Evolutionary conservation across 2,329 filamentous ascomycete genomes (phyloP).

Genomic region (Graphilbum sp.): DNA sequence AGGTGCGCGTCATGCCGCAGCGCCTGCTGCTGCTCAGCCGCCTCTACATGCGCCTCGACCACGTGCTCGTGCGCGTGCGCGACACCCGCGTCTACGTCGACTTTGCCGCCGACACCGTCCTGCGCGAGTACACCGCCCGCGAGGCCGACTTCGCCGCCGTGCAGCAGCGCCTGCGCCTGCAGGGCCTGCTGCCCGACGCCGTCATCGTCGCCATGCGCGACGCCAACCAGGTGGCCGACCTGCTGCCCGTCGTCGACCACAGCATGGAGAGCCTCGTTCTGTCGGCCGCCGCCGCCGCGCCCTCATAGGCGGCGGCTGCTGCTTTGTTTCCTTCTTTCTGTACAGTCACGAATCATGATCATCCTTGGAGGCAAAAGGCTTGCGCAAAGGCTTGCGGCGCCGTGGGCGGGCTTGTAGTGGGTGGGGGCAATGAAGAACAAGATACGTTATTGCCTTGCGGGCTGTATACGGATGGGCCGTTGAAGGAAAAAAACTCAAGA

Average conservation of each 20-base stretch:
- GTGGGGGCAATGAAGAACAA: no score
- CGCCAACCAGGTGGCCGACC: conserved; percentile 54
- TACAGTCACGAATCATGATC: no score
- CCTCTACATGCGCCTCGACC: conserved; percentile 86
- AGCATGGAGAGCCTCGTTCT: conserved; percentile 33
- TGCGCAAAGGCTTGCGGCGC: no score
- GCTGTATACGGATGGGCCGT: no score
- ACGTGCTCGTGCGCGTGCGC: conserved; percentile 71
- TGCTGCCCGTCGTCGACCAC: conserved; percentile 56
- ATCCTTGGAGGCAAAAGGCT: no score
- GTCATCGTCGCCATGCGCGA: conserved; percentile 64
- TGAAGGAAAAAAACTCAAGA: no score
- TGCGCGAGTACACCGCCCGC: conserved; percentile 79
- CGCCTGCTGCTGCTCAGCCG: conserved; percentile 71
- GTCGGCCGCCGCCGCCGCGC: neutral
- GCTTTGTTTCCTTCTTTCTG: neutral
- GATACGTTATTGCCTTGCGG: no score
- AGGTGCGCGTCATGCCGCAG: conserved; percentile 82
- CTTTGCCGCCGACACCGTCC: conserved; percentile 61
- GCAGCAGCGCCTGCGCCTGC: conserved; percentile 32
- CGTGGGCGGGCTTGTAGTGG: no score
- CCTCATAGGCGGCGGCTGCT: neutral
- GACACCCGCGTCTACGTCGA: conserved; percentile 90
- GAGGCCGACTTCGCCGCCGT: conserved; percentile 69
- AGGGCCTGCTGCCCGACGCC: conserved; percentile 47